Evolutionary conservation across 2,329 filamentous ascomycete species (phyloP), one percentile per base, ranked within the genome.

Genomic region (Tolypocladium amazonense): DNA sequence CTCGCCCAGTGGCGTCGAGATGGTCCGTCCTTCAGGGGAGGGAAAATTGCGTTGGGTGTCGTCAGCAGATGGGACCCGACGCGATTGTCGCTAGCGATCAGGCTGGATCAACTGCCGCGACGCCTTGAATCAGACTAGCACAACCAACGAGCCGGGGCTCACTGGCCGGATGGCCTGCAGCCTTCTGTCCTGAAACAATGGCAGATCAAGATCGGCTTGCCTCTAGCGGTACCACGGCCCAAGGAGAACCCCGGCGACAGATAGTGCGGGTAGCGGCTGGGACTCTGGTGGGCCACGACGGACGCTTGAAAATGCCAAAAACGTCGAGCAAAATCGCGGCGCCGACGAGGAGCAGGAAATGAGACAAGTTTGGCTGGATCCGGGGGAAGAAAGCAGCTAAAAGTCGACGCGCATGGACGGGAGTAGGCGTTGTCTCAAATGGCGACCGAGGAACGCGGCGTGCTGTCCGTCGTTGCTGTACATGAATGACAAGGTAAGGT

Each of bases 201-300:
- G 63, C 59, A 67, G 62, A 66, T 66, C 64, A 62, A 65, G 63
- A 66, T 65, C 60, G 58, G 58, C 64, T 58, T 56, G 18, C 39
- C 45, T 37, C 55, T 35, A 38, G 43, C 41, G 47, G 53, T 58
- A 43, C 27, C 43, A 56, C 27, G 47, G 14, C 14, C 30, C 14
- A 20, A 38, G n/a, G 9, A 23, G 38, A 25, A 38, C 30, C 9
- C 35, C 18, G 54, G 54, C 50, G 30, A n/a, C 47, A 52, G n/a
- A 52, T 30, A 35, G 50, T n/a, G 50, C 50, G 30, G 50, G 9
- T 53, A 35, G 30, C 18, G 50, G 50, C 50, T 53, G 33, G 30
- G 18, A 14, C 50, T n/a, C 30, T 8, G 50, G n/a, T 53, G 50
- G 50, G 14, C 30, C 30, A 8, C 11, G 11, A 23, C 5, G 18